Base-by-base conservation (phyloP, 345 rosid genomes). In the Gossypium sturtianum region DNA sequence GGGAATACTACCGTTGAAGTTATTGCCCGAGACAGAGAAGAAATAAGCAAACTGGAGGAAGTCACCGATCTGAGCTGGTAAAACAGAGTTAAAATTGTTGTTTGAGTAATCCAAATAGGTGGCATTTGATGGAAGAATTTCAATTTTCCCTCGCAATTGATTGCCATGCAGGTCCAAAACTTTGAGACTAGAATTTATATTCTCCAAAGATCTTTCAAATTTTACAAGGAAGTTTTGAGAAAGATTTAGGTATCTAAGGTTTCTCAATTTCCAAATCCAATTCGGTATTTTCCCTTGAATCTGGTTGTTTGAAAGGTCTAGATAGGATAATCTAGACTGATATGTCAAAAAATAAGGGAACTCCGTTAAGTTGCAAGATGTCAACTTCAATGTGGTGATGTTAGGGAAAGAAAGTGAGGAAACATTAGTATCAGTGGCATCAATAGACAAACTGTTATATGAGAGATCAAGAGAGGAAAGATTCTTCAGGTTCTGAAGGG, bases 221-320 rank as follows among this genome's bases (percentile, higher is more conserved):
- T 60, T 4, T 10, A 0, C 20, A 45, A 83, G 73, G 6, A 58
- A 22, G 48, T 75, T 81, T 6, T 2, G 19, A 7, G 84, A 81
- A 61, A 74, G 74, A 47, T 75, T 78, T 13, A 78, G 53, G 71
- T 45, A 0, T 0, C 0, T 0, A 16, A 85, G 86, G 41, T 0
- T 7, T 16, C 60, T 61, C 1, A 80, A n/a, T 51, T 2, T 0
- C 83, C 86, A 81, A 34, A 90, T 64, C 94, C 94, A 90, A 3
- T 12, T 10, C 0, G 90, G 91, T 19, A 88, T 65, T n/a, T 5
- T 3, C 38, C 87, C 86, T 12, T 2, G 15, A 38, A 90, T 88
- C 1, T 59, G 44, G 76, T 88, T 90, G 11, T 13, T 2, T 1
- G 91, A 85, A 71, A 88, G 89, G 71, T 90, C 90, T 11, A 90